Evolutionary conservation across 2,329 filamentous ascomycete species (phyloP).

Genomic region (Phoma herbarum): DNA sequence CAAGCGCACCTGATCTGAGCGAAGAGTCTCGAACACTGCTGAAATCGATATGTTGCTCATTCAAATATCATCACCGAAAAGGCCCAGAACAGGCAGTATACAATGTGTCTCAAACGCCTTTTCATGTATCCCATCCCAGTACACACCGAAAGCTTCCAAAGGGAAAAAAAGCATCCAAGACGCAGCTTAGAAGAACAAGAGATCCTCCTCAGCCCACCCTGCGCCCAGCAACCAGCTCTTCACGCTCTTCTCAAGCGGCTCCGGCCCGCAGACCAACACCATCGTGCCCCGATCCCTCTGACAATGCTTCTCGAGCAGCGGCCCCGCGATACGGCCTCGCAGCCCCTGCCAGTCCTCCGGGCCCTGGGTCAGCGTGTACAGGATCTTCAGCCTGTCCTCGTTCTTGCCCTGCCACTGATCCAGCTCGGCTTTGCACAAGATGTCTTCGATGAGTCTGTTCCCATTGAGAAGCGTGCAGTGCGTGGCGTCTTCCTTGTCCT

Average conservation of each 20-base stretch:
- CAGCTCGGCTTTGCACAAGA: slow-evolving; percentile 79
- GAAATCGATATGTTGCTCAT: too few species aligned
- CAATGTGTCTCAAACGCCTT: too few species aligned
- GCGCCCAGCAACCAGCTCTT: slow-evolving; percentile 64
- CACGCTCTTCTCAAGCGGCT: slow-evolving; percentile 74
- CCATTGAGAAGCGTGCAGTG: slow-evolving; percentile 78
- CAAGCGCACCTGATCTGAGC: too few species aligned
- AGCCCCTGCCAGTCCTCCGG: slow-evolving; percentile 72
- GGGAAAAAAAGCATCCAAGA: not conserved
- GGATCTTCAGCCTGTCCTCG: slow-evolving; percentile 66
- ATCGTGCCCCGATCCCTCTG: slow-evolving; percentile 60
- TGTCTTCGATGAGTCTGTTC: slow-evolving; percentile 80
- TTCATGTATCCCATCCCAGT: too few species aligned
- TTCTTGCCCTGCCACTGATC: slow-evolving; percentile 68
- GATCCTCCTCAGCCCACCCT: slow-evolving; percentile 76
- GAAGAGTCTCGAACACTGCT: too few species aligned
- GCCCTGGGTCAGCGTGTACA: slow-evolving; percentile 75
- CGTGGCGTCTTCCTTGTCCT: slow-evolving; percentile 70
- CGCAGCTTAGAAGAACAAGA: slow-evolving; percentile 73
- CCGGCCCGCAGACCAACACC: slow-evolving; percentile 82
- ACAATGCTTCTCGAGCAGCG: slow-evolving; percentile 68
- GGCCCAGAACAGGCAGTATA: too few species aligned
- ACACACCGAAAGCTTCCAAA: too few species aligned
- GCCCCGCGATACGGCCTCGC: slow-evolving; percentile 71
- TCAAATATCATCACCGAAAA: too few species aligned